Percentiles rank a stretch among this genome's conserved stretches.
Conservation (phyloP, 192 early-diverging fungal species). For the Entomortierella lignicola region DNA sequence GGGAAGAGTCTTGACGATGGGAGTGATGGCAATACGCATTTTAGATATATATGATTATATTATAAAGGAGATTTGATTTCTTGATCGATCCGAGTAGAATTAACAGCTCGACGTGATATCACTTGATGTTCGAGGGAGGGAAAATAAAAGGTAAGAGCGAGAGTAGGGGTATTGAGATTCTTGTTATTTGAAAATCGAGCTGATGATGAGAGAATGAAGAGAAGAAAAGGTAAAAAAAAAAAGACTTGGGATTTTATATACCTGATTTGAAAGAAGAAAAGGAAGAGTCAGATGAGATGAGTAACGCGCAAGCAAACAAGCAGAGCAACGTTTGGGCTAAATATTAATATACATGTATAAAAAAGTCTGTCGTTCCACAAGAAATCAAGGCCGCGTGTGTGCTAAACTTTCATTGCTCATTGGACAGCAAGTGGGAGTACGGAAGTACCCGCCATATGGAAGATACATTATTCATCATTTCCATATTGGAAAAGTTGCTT, state of each 20-base stretch:
- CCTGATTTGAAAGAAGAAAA: not conserved
- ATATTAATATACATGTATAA: too few species aligned
- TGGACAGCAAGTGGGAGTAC: conserved; percentile 1
- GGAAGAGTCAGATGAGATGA: conserved; percentile 11
- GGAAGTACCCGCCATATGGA: not conserved
- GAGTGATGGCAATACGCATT: conserved; percentile 39
- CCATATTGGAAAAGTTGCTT: conserved; percentile 5
- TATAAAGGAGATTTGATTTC: not conserved
- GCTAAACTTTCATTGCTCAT: conserved; percentile 1
- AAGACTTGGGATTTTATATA: conserved; percentile 6
- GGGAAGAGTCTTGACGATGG: conserved; percentile 39
- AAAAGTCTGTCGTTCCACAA: conserved; percentile 10
- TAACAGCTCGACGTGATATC: not conserved
- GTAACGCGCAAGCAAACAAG: conserved; percentile 1
- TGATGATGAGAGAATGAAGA: not conserved
- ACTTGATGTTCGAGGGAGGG: not conserved
- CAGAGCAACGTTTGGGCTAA: not conserved
- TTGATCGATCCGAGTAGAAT: not conserved
- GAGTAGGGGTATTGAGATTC: not conserved
- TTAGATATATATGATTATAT: conserved; percentile 5
- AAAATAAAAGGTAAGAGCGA: not conserved
- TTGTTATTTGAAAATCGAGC: too few species aligned
- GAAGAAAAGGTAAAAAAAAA: not conserved
- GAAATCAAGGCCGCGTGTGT: conserved; percentile 18
- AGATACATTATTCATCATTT: too few species aligned